phyloP scores from a whole-genome alignment of 768 basidiomycete species.

The Rhizopogon vinicolor region DNA sequence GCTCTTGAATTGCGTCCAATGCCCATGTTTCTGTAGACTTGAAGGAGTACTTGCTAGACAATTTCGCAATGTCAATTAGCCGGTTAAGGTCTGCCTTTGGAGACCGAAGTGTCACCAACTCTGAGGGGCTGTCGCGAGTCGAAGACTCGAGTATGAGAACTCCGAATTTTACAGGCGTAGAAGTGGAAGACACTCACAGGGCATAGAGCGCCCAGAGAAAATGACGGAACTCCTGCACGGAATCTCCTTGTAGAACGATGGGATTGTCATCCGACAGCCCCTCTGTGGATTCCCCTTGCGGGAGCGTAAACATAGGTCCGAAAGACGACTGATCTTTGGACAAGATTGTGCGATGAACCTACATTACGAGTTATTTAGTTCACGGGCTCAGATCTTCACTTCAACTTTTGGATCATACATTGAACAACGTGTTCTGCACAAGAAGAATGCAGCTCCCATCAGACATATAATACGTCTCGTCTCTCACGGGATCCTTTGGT shows the following conservation, averaged over 20 bases:
- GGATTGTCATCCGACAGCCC: slow-evolving; percentile 64
- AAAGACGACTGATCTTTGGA: slow-evolving; percentile 65
- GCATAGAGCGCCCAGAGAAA: slow-evolving; percentile 79
- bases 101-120: slow-evolving; percentile 45
- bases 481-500: slow-evolving; percentile 23
- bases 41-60: slow-evolving; percentile 74
- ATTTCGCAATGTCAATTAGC: slow-evolving; percentile 58
- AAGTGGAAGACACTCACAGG: slow-evolving; percentile 39
- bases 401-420: slow-evolving; percentile 37
- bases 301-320: slow-evolving; percentile 60
- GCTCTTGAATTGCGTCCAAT: slow-evolving; percentile 67
- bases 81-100: slow-evolving; percentile 46
- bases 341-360: slow-evolving; percentile 59
- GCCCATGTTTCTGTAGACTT: slow-evolving; percentile 73
- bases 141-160: neutral
- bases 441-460: slow-evolving; percentile 67
- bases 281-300: slow-evolving; percentile 51
- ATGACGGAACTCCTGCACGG: slow-evolving; percentile 59
- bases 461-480: slow-evolving; percentile 56
- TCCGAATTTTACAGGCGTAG: neutral
- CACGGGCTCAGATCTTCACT: neutral
- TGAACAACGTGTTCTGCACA: slow-evolving; percentile 63
- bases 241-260: slow-evolving; percentile 59
- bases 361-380: slow-evolving; percentile 3
- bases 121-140: slow-evolving; percentile 47